phyloP scores from a whole-genome alignment of 768 basidiomycete species.

The Pleurotus djamor region DNA sequence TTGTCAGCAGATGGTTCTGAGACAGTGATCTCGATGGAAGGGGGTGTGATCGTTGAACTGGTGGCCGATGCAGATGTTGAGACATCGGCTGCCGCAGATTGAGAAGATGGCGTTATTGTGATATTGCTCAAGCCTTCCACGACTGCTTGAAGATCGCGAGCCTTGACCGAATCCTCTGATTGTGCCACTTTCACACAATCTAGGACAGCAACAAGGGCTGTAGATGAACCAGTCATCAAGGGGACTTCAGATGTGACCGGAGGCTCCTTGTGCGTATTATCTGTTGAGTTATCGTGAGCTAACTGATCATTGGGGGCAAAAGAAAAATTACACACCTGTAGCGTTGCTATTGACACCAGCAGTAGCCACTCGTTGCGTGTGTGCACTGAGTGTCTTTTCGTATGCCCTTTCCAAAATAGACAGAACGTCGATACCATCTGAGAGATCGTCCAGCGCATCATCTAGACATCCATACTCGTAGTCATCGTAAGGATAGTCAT shows the following conservation, averaged over 20 bases:
- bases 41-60: too few relatives aligned
- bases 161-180: neutral
- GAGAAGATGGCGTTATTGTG: too few relatives aligned
- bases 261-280: conserved; percentile 15
- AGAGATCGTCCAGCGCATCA: conserved; percentile 55
- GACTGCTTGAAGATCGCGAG: too few relatives aligned
- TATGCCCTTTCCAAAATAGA: conserved; percentile 71
- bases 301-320: too few relatives aligned
- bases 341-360: neutral
- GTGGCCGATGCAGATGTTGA: too few relatives aligned
- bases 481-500: neutral
- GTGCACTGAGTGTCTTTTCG: conserved; percentile 60
- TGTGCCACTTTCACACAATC: conserved; percentile 12
- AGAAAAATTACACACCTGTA: too few relatives aligned
- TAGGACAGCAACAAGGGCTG: conserved; percentile 40
- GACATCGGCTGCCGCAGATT: too few relatives aligned
- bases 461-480: conserved; percentile 11
- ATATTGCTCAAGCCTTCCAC: too few relatives aligned
- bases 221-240: conserved; percentile 62
- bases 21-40: too few relatives aligned
- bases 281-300: neutral
- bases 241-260: conserved; percentile 22
- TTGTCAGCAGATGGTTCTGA: conserved; percentile 17
- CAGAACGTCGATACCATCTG: conserved; percentile 69
- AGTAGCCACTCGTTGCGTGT: conserved; percentile 38